These are phyloP conservation scores for Lasiosphaeriaceae sp. DNA, from an alignment of 495 filamentous ascomycete species.

Conservation along the genomic window DNA sequence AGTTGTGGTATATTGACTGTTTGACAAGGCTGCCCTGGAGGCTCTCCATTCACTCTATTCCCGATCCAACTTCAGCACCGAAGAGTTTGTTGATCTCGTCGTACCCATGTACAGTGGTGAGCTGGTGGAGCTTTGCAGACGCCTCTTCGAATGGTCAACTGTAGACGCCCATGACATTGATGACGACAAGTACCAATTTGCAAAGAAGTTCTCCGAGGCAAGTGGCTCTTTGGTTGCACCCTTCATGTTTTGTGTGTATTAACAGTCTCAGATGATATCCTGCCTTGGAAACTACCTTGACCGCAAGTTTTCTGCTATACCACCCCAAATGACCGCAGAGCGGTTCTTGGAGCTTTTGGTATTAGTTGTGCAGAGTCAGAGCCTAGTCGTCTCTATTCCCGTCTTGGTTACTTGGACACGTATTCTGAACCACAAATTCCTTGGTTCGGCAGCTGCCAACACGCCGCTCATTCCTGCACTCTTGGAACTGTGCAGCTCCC, in stretches of 20 bases:
- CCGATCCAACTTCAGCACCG: slow-evolving; percentile 66
- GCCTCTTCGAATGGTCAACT: slow-evolving; percentile 76
- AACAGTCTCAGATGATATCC: slow-evolving; percentile 63
- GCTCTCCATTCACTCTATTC: slow-evolving; percentile 77
- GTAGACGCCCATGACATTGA: slow-evolving; percentile 77
- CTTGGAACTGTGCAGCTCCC: slow-evolving; percentile 71
- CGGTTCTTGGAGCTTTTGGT: slow-evolving; percentile 77
- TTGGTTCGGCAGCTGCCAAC: slow-evolving; percentile 63
- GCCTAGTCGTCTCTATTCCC: slow-evolving; percentile 88
- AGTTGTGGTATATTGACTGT: slow-evolving; percentile 6
- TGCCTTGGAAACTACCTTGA: slow-evolving; percentile 80
- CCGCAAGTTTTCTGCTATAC: slow-evolving; percentile 61
- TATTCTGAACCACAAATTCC: slow-evolving; percentile 61
- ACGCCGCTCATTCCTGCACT: slow-evolving; percentile 67
- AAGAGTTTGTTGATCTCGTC: slow-evolving; percentile 75
- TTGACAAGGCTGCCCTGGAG: slow-evolving; percentile 70
- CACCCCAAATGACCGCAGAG: slow-evolving; percentile 55
- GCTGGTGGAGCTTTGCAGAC: slow-evolving; percentile 66
- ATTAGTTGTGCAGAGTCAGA: slow-evolving; percentile 74
- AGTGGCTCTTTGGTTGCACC: slow-evolving; percentile 6
- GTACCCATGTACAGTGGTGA: slow-evolving; percentile 71
- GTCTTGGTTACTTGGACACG: slow-evolving; percentile 86
- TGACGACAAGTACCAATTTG: slow-evolving; percentile 85
- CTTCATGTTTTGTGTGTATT: slow-evolving; percentile 5
- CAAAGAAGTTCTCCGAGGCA: slow-evolving; percentile 93